phyloP scores from a whole-genome alignment of 306 rosid genomes.

The Vicia faba region DNA sequence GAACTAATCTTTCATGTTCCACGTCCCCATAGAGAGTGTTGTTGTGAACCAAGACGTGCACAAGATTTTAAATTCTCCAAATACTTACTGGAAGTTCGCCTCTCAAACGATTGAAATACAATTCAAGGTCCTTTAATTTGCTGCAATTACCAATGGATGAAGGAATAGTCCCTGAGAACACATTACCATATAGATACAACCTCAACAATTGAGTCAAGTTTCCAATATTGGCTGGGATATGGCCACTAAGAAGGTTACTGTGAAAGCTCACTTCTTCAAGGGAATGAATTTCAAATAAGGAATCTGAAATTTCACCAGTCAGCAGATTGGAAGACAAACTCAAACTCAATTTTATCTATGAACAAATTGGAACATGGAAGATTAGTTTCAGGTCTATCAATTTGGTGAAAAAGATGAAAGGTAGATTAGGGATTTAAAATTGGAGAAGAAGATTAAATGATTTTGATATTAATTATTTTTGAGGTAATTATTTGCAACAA shows the following conservation, averaged over 20 bases:
- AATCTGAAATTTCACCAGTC: slow-evolving; percentile 54
- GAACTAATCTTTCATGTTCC: too few species aligned
- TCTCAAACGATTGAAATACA: slow-evolving; percentile 53
- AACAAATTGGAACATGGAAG: too few species aligned
- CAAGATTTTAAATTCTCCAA: slow-evolving; percentile 65
- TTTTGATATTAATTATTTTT: too few species aligned
- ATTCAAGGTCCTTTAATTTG: slow-evolving; percentile 49
- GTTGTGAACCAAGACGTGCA: too few species aligned
- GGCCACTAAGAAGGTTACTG: slow-evolving; percentile 52
- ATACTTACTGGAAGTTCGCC: slow-evolving; percentile 78
- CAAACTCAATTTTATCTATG: too few species aligned
- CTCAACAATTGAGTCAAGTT: slow-evolving; percentile 40
- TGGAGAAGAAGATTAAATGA: too few species aligned
- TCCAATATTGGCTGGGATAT: slow-evolving; percentile 63
- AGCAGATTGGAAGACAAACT: slow-evolving; percentile 44
- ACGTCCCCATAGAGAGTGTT: too few species aligned
- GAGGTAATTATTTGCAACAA: too few species aligned
- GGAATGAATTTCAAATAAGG: slow-evolving; percentile 46
- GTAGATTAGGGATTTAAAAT: too few species aligned
- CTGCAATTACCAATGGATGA: slow-evolving; percentile 70
- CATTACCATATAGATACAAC: slow-evolving; percentile 46
- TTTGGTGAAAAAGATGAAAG: too few species aligned
- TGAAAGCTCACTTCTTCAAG: slow-evolving; percentile 44
- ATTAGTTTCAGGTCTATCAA: too few species aligned
- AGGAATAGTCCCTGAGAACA: slow-evolving; percentile 64